Evolutionary conservation across 495 filamentous ascomycete species (phyloP).

Genomic region (Lasiosphaeria hispida): DNA sequence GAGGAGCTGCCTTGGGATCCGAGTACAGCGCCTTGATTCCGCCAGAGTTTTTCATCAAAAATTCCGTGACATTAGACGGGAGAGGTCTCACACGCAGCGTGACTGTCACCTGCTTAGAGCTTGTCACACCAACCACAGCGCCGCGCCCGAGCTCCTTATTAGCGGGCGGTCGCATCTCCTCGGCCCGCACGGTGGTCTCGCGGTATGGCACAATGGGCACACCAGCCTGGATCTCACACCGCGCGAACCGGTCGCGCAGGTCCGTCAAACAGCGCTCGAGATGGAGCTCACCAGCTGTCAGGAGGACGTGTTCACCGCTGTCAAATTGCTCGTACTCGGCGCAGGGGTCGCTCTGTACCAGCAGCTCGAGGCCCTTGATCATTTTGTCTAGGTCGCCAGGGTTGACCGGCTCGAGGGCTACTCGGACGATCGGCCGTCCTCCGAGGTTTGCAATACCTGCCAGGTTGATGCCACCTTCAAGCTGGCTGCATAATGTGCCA

Average conservation of each 20-base stretch:
- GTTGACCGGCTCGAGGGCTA: conserved; percentile 86
- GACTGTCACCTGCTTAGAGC: conserved; percentile 80
- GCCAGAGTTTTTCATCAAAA: conserved; percentile 72
- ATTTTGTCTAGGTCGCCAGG: conserved; percentile 89
- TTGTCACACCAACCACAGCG: conserved; percentile 67
- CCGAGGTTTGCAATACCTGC: conserved; percentile 74
- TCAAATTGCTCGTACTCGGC: conserved; percentile 91
- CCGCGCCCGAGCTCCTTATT: conserved; percentile 88
- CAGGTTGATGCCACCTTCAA: conserved; percentile 87
- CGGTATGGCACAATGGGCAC: conserved; percentile 94
- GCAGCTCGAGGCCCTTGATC: conserved; percentile 80
- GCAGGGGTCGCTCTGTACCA: conserved; percentile 94
- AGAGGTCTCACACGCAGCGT: conserved; percentile 77
- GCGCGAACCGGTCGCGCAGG: conserved; percentile 86
- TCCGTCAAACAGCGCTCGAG: conserved; percentile 93
- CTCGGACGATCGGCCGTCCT: conserved; percentile 86
- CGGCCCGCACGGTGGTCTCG: conserved; percentile 80
- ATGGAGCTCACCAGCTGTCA: conserved; percentile 93
- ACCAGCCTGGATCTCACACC: conserved; percentile 91
- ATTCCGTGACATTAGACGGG: conserved; percentile 76
- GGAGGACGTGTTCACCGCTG: conserved; percentile 91
- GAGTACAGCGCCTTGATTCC: conserved; percentile 79
- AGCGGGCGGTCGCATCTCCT: conserved; percentile 86
- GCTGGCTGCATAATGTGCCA: conserved; percentile 85
- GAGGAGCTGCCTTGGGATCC: conserved; percentile 52